phyloP scores from a whole-genome alignment of 1,139 yeast species.

The Hemisphaericaspora xylofermentans region DNA sequence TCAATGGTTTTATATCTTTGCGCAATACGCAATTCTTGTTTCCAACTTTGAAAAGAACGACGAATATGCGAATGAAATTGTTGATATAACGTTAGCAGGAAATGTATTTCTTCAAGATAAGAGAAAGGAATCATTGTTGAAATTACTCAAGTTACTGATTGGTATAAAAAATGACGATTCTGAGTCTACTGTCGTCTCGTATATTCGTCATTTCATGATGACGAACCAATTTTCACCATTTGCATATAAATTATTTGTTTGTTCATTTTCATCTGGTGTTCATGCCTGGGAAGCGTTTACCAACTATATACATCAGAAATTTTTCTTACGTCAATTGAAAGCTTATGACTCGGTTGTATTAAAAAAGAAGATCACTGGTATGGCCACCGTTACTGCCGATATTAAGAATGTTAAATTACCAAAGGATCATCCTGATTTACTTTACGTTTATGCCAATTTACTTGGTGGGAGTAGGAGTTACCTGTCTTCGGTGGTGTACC shows the following conservation, averaged over 20 bases:
- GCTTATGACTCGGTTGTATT: constrained; percentile 73
- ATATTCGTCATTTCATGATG: constrained; percentile 62
- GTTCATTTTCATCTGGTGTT: constrained; percentile 64
- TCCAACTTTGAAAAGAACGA: constrained; percentile 58
- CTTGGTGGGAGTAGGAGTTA: constrained; percentile 83
- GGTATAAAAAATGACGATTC: constrained; percentile 56
- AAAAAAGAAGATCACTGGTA: constrained; percentile 61
- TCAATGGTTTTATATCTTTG: constrained; percentile 81
- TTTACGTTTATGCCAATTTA: constrained; percentile 76
- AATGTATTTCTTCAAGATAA: constrained; percentile 72
- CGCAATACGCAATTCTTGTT: constrained; percentile 69
- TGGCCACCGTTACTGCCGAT: constrained; percentile 63
- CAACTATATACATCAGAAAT: constrained; percentile 84
- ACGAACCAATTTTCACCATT: constrained; percentile 75
- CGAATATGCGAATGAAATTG: constrained; percentile 66
- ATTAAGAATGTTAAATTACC: constrained; percentile 39
- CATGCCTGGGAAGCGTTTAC: constrained; percentile 61
- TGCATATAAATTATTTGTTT: constrained; percentile 63
- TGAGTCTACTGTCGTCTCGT: constrained; percentile 46
- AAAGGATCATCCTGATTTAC: constrained; percentile 65
- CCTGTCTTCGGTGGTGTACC: constrained; percentile 71
- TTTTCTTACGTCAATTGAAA: constrained; percentile 81
- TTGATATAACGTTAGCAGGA: constrained; percentile 73
- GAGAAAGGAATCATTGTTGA: constrained; percentile 53
- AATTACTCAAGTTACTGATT: constrained; percentile 64